Base-by-base conservation (phyloP, 2,329 filamentous ascomycete species). In the Ilyonectria robusta region DNA sequence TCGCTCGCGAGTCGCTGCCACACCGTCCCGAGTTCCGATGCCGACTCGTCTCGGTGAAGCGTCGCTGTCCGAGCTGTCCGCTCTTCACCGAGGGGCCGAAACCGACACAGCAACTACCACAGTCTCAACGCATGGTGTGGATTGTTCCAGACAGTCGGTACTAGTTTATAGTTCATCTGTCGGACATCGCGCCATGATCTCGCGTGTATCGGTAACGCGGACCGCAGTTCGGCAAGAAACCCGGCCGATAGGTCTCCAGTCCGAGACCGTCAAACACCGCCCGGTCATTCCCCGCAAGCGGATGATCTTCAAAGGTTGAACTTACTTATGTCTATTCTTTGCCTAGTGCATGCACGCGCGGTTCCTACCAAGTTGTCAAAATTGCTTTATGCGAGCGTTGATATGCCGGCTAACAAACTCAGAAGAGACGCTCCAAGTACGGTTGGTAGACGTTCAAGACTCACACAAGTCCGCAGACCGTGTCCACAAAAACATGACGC, bases 171-270 rank as follows among this genome's bases (percentile, higher is more conserved):
- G 33, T 53, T 26, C 42, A 10, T n/a, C 21, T 21, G 21, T 54
- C 33, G n/a, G 44, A 17, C 37, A 48, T 48, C n/a, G 21, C 46
- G 54, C 35, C 19, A 40, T 63, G 15, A 5, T 7, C 11, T 51
- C 33, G 35, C 54, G 33, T 19, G 17, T 13, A 53, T 31, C 35
- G 54, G 59, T 19, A 29, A 10, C 31, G 29, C n/a, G 46, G 60
- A 37, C 33, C 54, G 19, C 21, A 29, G 37, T 42, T 69, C 67
- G 67, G 67, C 31, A 69, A 69, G 67, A 69, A 69, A 42, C 44
- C 67, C 67, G 67, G 57, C 56, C 17, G 51, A 65, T 60, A 65
- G 58, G 63, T 61, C 35, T 51, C 19, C 37, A 53, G 21, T 47
- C 58, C 63, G 63, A 61, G 46, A 46, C 40, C 8, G 31, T 8